Evolutionary conservation across 148 eudicot species (phyloP).

Genomic region (Vaccinium corymbosum): DNA sequence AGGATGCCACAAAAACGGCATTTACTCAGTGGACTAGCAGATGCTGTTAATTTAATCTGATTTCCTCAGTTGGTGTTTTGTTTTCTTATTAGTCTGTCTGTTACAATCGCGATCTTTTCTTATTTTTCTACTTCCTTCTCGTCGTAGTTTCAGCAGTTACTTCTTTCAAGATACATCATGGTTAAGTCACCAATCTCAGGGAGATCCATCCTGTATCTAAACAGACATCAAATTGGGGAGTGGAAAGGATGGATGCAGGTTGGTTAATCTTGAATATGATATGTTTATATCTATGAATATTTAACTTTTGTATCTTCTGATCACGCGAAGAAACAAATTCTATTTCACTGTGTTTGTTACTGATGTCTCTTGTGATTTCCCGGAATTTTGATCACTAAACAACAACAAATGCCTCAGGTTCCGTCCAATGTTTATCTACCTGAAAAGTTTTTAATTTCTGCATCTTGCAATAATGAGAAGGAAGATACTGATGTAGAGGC

Average conservation of each 20-base stretch:
- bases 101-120: constrained; percentile 89
- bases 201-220: constrained; percentile 71
- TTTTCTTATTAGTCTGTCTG: constrained; percentile 1
- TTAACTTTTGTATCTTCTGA: constrained; percentile 3
- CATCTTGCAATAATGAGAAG: neutral
- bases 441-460: neutral
- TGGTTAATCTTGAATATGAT: constrained; percentile 11
- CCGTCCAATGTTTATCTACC: neutral
- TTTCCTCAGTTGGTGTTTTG: neutral
- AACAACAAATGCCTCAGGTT: neutral
- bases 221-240: constrained; percentile 97
- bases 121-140: constrained; percentile 84
- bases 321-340: neutral
- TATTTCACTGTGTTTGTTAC: neutral
- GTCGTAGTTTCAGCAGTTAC: constrained; percentile 75
- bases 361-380: neutral
- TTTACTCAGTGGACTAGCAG: constrained; percentile 9
- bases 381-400: neutral
- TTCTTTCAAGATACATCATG: constrained; percentile 79
- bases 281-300: neutral
- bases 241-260: constrained; percentile 99
- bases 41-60: neutral
- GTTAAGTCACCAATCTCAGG: constrained; percentile 76
- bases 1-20: neutral
- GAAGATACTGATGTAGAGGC: neutral